Percentiles rank a stretch among this genome's conserved stretches.
Evolutionary conservation across 306 rosid genomes (phyloP).

Genomic region (Cicer yamashitae): DNA sequence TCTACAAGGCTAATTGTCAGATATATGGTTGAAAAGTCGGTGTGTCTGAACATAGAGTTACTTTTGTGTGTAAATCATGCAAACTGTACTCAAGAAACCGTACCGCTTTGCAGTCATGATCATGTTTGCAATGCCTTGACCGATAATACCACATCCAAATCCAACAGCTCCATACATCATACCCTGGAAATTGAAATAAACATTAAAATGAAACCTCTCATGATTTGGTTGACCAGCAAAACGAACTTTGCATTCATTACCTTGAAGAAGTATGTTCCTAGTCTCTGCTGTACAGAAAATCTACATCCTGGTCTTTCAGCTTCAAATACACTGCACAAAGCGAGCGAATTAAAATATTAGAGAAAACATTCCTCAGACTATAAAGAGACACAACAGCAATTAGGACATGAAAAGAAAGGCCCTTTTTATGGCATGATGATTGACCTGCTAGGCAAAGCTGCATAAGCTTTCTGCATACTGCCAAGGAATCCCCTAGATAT

Average conservation of each 20-base stretch:
- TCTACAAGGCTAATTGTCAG: background rate
- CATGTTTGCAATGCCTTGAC: constrained; percentile 94
- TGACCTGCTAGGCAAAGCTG: constrained; percentile 94
- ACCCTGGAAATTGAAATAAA: constrained; percentile 58
- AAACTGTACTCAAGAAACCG: constrained; percentile 34
- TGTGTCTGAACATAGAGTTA: constrained; percentile 19
- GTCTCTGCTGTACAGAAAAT: constrained; percentile 77
- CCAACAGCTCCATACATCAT: constrained; percentile 86
- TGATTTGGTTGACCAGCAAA: constrained; percentile 14
- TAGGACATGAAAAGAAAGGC: constrained; percentile 36
- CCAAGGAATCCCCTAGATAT: constrained; percentile 76
- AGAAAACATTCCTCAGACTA: constrained; percentile 15
- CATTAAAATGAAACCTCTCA: constrained; percentile 2
- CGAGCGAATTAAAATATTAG: constrained; percentile 37
- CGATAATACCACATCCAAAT: constrained; percentile 89
- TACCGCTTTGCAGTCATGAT: constrained; percentile 95
- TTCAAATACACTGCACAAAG: constrained; percentile 82
- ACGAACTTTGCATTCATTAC: constrained; percentile 39
- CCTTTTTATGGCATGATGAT: constrained; percentile 38
- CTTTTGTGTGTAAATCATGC: constrained; percentile 2
- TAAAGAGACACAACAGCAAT: constrained; percentile 30
- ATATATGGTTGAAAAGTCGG: background rate
- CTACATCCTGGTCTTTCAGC: constrained; percentile 95
- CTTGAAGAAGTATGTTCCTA: constrained; percentile 85
- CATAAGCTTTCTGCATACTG: constrained; percentile 66